Base-by-base conservation (phyloP, 371 early-diverging fungal genomes). In the Catenaria anguillulae region DNA sequence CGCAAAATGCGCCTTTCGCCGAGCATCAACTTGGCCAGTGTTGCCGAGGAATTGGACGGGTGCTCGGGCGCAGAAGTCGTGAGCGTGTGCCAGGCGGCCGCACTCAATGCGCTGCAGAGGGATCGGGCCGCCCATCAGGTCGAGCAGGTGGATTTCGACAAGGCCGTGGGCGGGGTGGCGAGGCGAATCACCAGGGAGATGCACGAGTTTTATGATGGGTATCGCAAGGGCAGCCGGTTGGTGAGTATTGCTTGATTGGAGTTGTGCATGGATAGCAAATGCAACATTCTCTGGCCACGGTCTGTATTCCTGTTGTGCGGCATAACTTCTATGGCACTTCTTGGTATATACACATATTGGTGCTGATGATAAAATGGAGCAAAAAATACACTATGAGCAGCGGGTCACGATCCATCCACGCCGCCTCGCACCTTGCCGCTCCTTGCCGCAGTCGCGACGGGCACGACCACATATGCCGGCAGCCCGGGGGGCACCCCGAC, bases 51-150 rank as follows among this genome's bases (percentile, higher is more conserved):
- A 73, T 84, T 84, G 70, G 84, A 88, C 1, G 94, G 94, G 19
- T 93, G 85, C 64, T 92, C 94, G 29, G 98, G 97, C 43, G 98
- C 98, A 4, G 98, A 97, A 71, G 80, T 89, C 12, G 92, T 93
- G 2, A 78, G 90, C 0, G 71, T 97, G 31, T 93, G 97, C 65
- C 95, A 95, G 73, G 92, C 93, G 56, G 93, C 96, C 0, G 97
- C 91, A 10, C 71, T 96, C 67, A 66, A 70, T 63, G 97, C 97
- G 0, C 87, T 97, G 88, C 85, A 89, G 65, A 90, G 90, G 64
- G 78, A 89, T 66, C 65, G 86, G 29, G 71, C 85, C 42, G 81
- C 80, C 13, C 65, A 74, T 21, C 69, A 74, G 52, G 85, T 71
- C 21, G n/a, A 17, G 23, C 12, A 1, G 31, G 4, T 24, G 26